A percentile compares a stretch with the other conserved stretches of the same genome.
phyloP scores from a whole-genome alignment of 805 yeast genomes.

The Lipomyces chichibuensis region DNA sequence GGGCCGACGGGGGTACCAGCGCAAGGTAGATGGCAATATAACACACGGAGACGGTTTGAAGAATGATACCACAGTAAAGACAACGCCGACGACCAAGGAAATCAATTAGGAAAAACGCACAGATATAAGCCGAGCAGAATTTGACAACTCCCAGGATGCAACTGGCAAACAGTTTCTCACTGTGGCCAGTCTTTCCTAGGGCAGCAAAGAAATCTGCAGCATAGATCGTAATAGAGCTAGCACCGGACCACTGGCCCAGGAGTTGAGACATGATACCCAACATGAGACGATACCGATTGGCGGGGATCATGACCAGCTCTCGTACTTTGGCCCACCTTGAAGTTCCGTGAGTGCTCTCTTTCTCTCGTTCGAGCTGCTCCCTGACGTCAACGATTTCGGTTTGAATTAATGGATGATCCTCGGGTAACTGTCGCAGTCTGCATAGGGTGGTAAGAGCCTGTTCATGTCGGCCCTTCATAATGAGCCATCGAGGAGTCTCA shows the following conservation, averaged over 20 bases:
- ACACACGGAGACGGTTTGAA: slow-evolving; percentile 51
- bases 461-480: slow-evolving; percentile 50
- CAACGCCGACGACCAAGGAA: slow-evolving; percentile 56
- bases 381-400: slow-evolving; percentile 57
- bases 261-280: slow-evolving; percentile 52
- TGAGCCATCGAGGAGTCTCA: slow-evolving; percentile 58
- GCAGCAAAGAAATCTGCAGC: slow-evolving; percentile 57
- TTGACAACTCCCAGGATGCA: slow-evolving; percentile 60
- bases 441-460: slow-evolving; percentile 49
- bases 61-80: slow-evolving; percentile 53
- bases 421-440: slow-evolving; percentile 51
- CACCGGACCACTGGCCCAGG: slow-evolving; percentile 64
- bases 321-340: slow-evolving; percentile 29
- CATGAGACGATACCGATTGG: slow-evolving; percentile 53
- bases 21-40: slow-evolving; percentile 54
- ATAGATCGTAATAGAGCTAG: slow-evolving; percentile 59
- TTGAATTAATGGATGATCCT: slow-evolving; percentile 54
- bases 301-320: slow-evolving; percentile 47
- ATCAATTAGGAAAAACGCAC: slow-evolving; percentile 60
- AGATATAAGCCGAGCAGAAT: slow-evolving; percentile 52
- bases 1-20: too few relatives aligned
- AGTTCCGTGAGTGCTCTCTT: slow-evolving; percentile 41
- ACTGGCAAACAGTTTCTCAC: slow-evolving; percentile 52
- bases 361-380: slow-evolving; percentile 51
- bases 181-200: slow-evolving; percentile 50